Base-by-base conservation (phyloP, 1,139 yeast species). In the Kluyveromyces sp. region DNA sequence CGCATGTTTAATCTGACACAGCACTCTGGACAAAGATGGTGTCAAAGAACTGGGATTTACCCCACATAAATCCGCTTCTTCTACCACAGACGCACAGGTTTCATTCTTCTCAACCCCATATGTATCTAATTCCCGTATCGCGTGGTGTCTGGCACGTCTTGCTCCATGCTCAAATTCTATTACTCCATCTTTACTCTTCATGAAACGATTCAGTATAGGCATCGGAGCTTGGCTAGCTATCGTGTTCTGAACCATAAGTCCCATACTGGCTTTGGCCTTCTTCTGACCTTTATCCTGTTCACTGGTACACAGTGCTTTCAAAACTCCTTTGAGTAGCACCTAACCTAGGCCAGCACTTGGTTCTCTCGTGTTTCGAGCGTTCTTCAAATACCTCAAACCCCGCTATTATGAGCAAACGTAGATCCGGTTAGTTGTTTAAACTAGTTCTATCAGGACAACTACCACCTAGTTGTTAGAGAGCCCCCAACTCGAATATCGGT, bases 21-120 rank as follows among this genome's bases (percentile, higher is more conserved):
- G 36, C 15, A 47, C 49, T 29, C 47, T 44, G 17, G 41, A 39
- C 41, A 47, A 35, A 33, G 49, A 47, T 19, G 47, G 49, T 9
- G 49, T 47, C 33, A 45, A 20, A n/a, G 41, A 16, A 9, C 29
- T 18, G 17, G 25, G 12, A 17, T 30, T 30, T 2, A 32, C 16
- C 35, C 20, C 9, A 17, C n/a, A 3, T 3, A 13, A 19, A 11
- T 37, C 40, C 22, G 17, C 40, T 13, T 37, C 29, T 26, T 12
- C 12, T 22, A 37, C 18, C 40, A 20, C 32, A 28, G 12, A n/a
- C 9, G 35, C 19, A 4, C 33, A 8, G 33, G 33, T 15, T 13
- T 22, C 28, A 12, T 19, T 17, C 28, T 20, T n/a, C 3, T 18
- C 26, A 22, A 22, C 26, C 9, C 9, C 26, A 22, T n/a, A n/a